Evolutionary conservation across 2,329 filamentous ascomycete genomes (phyloP).

Genomic region (Alternaria tenuissima): DNA sequence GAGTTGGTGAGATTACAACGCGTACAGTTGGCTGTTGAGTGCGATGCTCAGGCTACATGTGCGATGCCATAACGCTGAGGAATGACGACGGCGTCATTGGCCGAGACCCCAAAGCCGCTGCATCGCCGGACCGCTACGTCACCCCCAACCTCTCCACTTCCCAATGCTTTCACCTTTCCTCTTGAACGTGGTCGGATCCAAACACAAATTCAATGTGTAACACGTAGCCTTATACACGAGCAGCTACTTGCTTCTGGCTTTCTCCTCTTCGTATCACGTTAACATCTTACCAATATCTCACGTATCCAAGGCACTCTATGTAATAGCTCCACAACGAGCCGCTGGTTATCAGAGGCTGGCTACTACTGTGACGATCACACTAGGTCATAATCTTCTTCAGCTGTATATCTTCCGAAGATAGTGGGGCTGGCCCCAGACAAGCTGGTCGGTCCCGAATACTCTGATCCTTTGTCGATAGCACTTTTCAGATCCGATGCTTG

Average conservation of each 20-base stretch:
- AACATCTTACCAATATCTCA: background rate
- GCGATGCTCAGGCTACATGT: background rate
- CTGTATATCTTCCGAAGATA: no score
- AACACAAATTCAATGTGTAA: background rate
- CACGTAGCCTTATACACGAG: background rate
- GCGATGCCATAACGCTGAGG: background rate
- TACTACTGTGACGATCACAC: no score
- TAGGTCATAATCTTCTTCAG: no score
- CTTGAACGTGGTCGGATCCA: background rate
- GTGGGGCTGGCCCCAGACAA: no score
- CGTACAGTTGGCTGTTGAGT: background rate
- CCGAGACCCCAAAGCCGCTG: conserved; percentile 12
- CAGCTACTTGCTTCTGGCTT: background rate
- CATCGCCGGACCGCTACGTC: background rate
- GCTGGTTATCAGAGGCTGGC: no score
- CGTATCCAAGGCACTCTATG: background rate
- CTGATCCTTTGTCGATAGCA: no score
- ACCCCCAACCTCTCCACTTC: background rate
- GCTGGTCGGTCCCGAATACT: no score
- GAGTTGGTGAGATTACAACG: background rate
- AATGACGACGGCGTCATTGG: conserved; percentile 10
- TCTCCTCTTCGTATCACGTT: background rate
- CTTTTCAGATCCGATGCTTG: no score
- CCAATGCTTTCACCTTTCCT: background rate
- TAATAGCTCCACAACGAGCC: background rate